Evolutionary conservation across 345 rosid species (phyloP), one percentile per base, ranked within the genome.

Genomic region (Clarkia xantiana): DNA sequence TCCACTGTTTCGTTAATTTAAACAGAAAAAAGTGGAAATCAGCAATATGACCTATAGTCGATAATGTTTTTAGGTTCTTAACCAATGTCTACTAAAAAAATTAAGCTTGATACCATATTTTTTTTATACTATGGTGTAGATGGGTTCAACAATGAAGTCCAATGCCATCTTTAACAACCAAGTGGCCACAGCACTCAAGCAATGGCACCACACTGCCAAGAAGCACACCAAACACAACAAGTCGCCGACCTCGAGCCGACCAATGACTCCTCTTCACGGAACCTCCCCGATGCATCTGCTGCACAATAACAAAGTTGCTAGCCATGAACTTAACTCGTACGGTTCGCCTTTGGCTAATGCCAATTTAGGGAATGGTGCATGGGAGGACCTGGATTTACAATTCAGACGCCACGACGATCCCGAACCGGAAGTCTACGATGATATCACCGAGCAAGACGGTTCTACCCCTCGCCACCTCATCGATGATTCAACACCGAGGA

Each of bases 71-170:
- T n/a, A n/a, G n/a, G n/a, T n/a, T n/a, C n/a, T n/a, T n/a, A n/a
- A n/a, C n/a, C n/a, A 2, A 7, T 19, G 18, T 47, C 34, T 5
- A 18, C n/a, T 19, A 3, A 47, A 2, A 29, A 16, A 12, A 16
- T 18, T 7, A 5, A 16, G 48, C 20, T 10, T 10, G 17, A 17
- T 10, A 45, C 48, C 18, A 46, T 25, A 20, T 0, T 9, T 48
- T 10, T 3, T 12, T 2, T 6, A 12, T 38, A 13, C 16, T 53
- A 16, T 56, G 41, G 46, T 52, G 48, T 66, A 91, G 94, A 91
- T 91, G 98, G 98, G 98, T 20, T 55, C 82, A 3, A 73, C 62
- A 47, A 86, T 91, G 96, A 91, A 77, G 62, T 83, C 93, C 29
- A 74, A 29, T 29, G 36, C 93, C 10, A 70, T 91, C 41, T 91